Evolutionary conservation across 768 basidiomycete species (phyloP), one percentile per base, ranked within the genome.

Genomic region (Steccherinum ochraceum): DNA sequence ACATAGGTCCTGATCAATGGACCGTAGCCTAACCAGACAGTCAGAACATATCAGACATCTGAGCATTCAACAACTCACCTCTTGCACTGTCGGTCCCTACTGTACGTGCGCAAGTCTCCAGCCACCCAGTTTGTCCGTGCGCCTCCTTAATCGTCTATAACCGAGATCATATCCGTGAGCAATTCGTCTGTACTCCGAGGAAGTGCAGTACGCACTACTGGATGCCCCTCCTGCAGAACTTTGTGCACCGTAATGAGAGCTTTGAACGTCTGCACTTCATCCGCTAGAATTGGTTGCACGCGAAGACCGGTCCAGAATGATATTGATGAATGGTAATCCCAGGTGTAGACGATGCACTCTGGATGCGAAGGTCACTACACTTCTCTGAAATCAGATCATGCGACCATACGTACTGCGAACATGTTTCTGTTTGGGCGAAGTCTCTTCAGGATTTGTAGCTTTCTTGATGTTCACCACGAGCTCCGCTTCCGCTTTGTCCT

Each of bases 311-410:
- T 93, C 96, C 96, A 99, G 66, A 98, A 97, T 4, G 94, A 94
- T 59, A 91, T 84, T 27, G 94, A 97, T 18, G 93, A 89, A 62
- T 97, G 94, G 63, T 98, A 98, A 68, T 99, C 96, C 94, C 94
- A 97, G 5, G 96, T 98, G 68, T 93, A 99, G 21, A 98, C 91
- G 65, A 99, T 97, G 61, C 89, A 92, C 74, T 97, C 95, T 98
- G 67, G 10, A 7, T 25, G n/a, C n/a, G n/a, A n/a, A n/a, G n/a
- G n/a, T n/a, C n/a, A n/a, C n/a, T n/a, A n/a, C n/a, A n/a, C n/a
- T n/a, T n/a, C n/a, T n/a, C n/a, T n/a, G n/a, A n/a, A n/a, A n/a
- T n/a, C n/a, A 19, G 35, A 13, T n/a, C n/a, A n/a, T n/a, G n/a
- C n/a, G n/a, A n/a, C 21, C 18, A 26, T n/a, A 76, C 86, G 66